A percentile compares a stretch with the other conserved stretches of the same genome.
Conservation (phyloP, 768 basidiomycete genomes). For the Rhizopogon salebrosus region DNA sequence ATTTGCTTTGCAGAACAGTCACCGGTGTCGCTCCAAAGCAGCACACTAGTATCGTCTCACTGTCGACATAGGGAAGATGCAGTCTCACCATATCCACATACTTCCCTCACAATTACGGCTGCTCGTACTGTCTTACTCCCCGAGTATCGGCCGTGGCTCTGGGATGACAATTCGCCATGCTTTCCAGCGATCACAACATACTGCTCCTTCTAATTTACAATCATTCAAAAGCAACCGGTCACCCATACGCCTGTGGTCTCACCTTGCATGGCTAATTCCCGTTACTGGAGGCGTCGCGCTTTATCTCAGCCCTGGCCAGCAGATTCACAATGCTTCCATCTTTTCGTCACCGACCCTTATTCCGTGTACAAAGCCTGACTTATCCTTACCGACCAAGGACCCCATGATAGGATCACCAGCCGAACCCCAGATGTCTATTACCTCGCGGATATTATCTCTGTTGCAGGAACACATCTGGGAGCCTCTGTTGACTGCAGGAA, state of each 20-base stretch:
- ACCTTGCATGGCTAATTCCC: constrained; percentile 50
- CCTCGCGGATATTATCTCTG: constrained; percentile 38
- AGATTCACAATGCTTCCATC: constrained; percentile 39
- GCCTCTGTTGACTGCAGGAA: constrained; percentile 73
- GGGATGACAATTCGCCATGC: constrained; percentile 17
- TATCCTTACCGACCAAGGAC: constrained; percentile 10
- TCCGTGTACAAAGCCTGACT: constrained; percentile 28
- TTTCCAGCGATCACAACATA: constrained; percentile 15
- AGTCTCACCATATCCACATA: constrained; percentile 15
- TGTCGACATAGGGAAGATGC: constrained; percentile 11
- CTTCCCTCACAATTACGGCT: constrained; percentile 22
- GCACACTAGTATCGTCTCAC: neutral
- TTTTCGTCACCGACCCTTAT: constrained; percentile 48
- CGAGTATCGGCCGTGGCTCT: neutral
- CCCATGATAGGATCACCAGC: constrained; percentile 61
- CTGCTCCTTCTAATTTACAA: constrained; percentile 13
- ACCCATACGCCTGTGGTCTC: constrained; percentile 20
- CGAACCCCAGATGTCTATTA: constrained; percentile 49
- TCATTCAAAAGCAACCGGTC: constrained; percentile 31
- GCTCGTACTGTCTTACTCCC: constrained; percentile 12
- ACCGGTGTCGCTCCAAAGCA: too few relatives aligned
- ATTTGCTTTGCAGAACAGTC: neutral
- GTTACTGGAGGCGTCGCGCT: constrained; percentile 50
- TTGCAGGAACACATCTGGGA: constrained; percentile 69
- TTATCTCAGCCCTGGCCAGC: constrained; percentile 39